Conservation (phyloP, 2,329 filamentous ascomycete genomes). For the Aspergillus sp. region DNA sequence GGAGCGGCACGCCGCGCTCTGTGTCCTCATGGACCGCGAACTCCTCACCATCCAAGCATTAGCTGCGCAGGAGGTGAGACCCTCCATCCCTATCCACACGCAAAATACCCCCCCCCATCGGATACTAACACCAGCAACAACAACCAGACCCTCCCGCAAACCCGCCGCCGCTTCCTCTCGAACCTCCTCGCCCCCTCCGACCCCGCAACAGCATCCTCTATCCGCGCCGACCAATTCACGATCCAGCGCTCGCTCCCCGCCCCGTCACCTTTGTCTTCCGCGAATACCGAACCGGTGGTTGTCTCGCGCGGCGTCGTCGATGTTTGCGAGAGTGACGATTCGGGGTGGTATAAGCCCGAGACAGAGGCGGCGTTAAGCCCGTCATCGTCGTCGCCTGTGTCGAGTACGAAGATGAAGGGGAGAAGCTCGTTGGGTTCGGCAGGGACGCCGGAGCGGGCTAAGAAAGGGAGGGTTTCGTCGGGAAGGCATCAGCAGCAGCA, state of each 20-base stretch:
- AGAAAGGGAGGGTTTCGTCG: slow-evolving; percentile 13
- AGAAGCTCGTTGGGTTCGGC: background rate
- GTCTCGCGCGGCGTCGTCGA: slow-evolving; percentile 21
- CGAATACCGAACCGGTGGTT: slow-evolving; percentile 3
- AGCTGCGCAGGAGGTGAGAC: slow-evolving; percentile 36
- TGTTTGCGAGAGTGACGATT: slow-evolving; percentile 24
- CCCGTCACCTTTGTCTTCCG: slow-evolving; percentile 1
- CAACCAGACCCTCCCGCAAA: slow-evolving; percentile 40
- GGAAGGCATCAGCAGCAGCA: slow-evolving; percentile 8
- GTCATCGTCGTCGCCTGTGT: background rate
- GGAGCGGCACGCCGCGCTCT: slow-evolving; percentile 37
- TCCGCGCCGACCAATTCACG: slow-evolving; percentile 29
- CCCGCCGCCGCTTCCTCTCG: slow-evolving; percentile 36
- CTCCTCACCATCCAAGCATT: slow-evolving; percentile 42
- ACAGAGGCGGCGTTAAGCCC: background rate
- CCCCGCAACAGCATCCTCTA: slow-evolving; percentile 23
- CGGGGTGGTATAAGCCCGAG: slow-evolving; percentile 20
- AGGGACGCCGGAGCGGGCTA: slow-evolving; percentile 13
- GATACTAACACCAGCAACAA: background rate
- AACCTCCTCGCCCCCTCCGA: slow-evolving; percentile 34
- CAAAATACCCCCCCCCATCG: background rate
- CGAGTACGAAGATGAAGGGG: background rate
- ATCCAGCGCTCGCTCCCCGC: slow-evolving; percentile 14
- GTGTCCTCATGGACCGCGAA: slow-evolving; percentile 40
- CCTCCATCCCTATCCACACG: background rate